Percentiles rank a stretch among this genome's conserved stretches.
Conservation (phyloP, 2,329 filamentous ascomycete genomes). For the Pochonia chlamydosporia region DNA sequence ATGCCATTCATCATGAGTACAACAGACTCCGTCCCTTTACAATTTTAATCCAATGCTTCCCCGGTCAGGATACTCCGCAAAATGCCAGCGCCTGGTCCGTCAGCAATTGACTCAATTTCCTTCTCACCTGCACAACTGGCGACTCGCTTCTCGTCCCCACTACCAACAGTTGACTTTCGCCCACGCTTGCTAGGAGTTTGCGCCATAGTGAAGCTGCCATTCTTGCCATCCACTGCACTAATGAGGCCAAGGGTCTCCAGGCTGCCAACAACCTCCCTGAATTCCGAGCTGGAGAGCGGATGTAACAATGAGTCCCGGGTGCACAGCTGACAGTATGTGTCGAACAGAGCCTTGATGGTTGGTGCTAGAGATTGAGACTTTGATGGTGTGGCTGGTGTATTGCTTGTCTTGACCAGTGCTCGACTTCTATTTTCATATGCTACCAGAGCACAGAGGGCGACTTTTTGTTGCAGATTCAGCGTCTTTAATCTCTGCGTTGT, state of each 20-base stretch:
- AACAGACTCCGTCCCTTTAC: not conserved
- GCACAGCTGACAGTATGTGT: slow-evolving; percentile 77
- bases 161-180: slow-evolving; percentile 48
- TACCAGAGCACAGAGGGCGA: slow-evolving; percentile 81
- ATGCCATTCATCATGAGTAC: not conserved
- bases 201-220: slow-evolving; percentile 56
- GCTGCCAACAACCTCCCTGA: slow-evolving; percentile 85
- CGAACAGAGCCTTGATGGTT: slow-evolving; percentile 77
- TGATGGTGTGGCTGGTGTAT: slow-evolving; percentile 47
- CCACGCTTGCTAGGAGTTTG: slow-evolving; percentile 69
- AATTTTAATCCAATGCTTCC: slow-evolving; percentile 47
- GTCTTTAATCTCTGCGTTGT: slow-evolving; percentile 76
- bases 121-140: slow-evolving; percentile 75
- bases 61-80: slow-evolving; percentile 57
- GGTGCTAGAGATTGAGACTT: slow-evolving; percentile 60
- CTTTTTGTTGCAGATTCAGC: slow-evolving; percentile 94
- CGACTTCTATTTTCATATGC: slow-evolving; percentile 76
- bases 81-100: slow-evolving; percentile 56
- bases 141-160: slow-evolving; percentile 68
- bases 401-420: slow-evolving; percentile 36
- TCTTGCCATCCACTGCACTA: slow-evolving; percentile 63
- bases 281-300: slow-evolving; percentile 84
- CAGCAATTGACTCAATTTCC: slow-evolving; percentile 68
- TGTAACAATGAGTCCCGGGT: slow-evolving; percentile 84
- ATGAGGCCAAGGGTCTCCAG: slow-evolving; percentile 84